Base-by-base conservation (phyloP, 805 yeast genomes). In the Metschnikowia proteae region DNA sequence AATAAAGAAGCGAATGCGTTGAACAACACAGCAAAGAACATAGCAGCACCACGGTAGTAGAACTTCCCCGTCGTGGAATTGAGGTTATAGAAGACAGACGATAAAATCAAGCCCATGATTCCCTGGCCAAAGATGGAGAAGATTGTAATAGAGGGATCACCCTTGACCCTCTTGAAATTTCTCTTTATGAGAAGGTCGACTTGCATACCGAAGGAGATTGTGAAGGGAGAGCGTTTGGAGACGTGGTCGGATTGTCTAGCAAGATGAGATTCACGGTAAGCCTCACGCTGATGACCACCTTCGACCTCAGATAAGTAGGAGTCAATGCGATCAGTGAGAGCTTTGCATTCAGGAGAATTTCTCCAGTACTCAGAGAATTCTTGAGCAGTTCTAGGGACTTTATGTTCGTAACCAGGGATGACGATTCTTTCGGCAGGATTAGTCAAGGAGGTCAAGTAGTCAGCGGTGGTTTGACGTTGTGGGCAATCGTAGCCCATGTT, bases 401-500 rank as follows among this genome's bases (percentile, higher is more conserved):
- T 71, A 38, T 65, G 63, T 58, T 79, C 82, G 51, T 55, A 74
- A 10, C 84, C 87, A 11, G 72, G 70, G 46, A 62, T 65, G 25
- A 61, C 61, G 11, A 76, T 67, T 68, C 87, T 75, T 51, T 82
- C 86, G 28, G 74, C 75, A 11, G 84, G 86, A 62, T 82, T 84
- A 13, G 88, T 83, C 45, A 83, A 76, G 4, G 86, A 75, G 13
- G 88, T 83, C 59, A 83, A 75, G 60, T 72, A 83, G 61, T 83
- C 88, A 6, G 86, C 81, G 43, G 87, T 81, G 3, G 86, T 80
- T 74, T 81, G 83, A 72, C 88, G 78, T 45, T 72, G 69, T 43
- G 82, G 80, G 60, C 83, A 81, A 27, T 73, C 68, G 70, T 71
- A 83, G 36, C 88, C 88, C 86, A 83, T 80, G 17, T 68, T 67